These are phyloP conservation scores for Neurospora tetraspora DNA, from an alignment of 495 filamentous ascomycete genomes.

Conservation along the genomic window DNA sequence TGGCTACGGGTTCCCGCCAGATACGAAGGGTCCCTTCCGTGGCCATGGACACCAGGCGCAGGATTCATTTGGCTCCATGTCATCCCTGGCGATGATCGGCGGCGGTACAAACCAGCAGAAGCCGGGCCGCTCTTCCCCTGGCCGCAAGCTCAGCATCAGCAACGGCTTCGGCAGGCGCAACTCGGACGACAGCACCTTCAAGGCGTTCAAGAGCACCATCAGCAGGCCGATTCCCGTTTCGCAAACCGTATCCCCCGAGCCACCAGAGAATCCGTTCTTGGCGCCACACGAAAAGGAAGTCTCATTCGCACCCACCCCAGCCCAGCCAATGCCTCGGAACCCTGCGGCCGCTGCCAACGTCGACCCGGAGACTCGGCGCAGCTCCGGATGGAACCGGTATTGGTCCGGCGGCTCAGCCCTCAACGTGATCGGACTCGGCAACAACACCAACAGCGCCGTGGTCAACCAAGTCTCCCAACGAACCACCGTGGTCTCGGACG, in stretches of 20 bases:
- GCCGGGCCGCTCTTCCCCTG: conserved; percentile 20
- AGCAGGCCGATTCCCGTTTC: conserved; percentile 38
- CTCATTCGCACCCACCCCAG: conserved; percentile 28
- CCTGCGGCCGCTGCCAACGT: conserved; percentile 10
- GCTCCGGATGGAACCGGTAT: conserved; percentile 52
- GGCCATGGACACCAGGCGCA: conserved; percentile 40
- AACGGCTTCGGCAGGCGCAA: conserved; percentile 36
- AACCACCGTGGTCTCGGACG: conserved; percentile 34
- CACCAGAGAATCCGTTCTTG: conserved; percentile 14
- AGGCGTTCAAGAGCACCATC: conserved; percentile 44
- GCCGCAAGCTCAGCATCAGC: conserved; percentile 36
- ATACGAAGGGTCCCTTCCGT: conserved; percentile 40
- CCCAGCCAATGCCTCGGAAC: conserved; percentile 26
- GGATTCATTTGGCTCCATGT: conserved; percentile 40
- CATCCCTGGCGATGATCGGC: conserved; percentile 48
- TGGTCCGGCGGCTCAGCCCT: conserved; percentile 48
- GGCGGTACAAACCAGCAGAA: conserved; percentile 35
- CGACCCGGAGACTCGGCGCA: conserved; percentile 33
- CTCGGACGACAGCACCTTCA: conserved; percentile 37
- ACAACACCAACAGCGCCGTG: conserved; percentile 4
- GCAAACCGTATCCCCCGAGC: background rate
- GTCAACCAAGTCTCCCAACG: conserved; percentile 25
- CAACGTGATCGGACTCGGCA: conserved; percentile 41
- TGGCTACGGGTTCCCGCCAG: conserved; percentile 38
- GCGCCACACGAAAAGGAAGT: conserved; percentile 29